Percentiles rank a stretch among this genome's conserved stretches.
Conservation (phyloP, 2,329 filamentous ascomycete genomes). For the Claviceps sp. region DNA sequence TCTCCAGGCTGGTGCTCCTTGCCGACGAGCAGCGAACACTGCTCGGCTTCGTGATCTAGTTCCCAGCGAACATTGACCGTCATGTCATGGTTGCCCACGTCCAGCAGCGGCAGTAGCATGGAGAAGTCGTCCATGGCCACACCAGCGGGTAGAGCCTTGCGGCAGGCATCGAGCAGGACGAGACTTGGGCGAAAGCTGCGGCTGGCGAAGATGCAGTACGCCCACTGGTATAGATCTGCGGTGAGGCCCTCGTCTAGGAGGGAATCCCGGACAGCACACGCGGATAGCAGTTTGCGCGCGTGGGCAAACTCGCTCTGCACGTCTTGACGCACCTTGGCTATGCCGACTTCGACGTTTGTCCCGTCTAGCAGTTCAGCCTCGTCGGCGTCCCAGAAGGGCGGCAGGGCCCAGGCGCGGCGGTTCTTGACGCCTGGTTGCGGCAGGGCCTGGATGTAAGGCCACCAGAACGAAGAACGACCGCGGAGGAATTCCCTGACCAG, state of each 20-base stretch:
- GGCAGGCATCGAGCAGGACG: constrained; percentile 28
- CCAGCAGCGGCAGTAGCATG: constrained; percentile 55
- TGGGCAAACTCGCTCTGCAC: constrained; percentile 32
- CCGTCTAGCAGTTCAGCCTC: constrained; percentile 45
- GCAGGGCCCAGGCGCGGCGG: constrained; percentile 36
- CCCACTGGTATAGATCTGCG: constrained; percentile 46
- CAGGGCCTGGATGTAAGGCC: constrained; percentile 51
- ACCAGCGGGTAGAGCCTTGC: constrained; percentile 15
- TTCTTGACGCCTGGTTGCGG: constrained; percentile 42
- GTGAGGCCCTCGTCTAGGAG: constrained; percentile 24
- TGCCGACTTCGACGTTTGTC: constrained; percentile 37
- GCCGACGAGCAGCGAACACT: constrained; percentile 30
- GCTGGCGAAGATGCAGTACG: constrained; percentile 50
- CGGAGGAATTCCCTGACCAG: constrained; percentile 54
- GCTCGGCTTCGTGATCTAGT: constrained; percentile 23
- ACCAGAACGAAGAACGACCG: constrained; percentile 48
- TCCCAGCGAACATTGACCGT: constrained; percentile 47
- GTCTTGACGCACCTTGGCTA: constrained; percentile 32
- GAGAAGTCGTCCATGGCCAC: constrained; percentile 44
- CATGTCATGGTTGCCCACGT: constrained; percentile 59
- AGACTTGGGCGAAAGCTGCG: constrained; percentile 50
- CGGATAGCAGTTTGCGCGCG: constrained; percentile 20
- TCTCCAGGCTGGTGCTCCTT: constrained; percentile 35
- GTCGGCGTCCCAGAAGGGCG: constrained; percentile 49
- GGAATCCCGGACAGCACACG: constrained; percentile 6